phyloP scores from a whole-genome alignment of 805 yeast species.

The Grigorovia humatica region DNA sequence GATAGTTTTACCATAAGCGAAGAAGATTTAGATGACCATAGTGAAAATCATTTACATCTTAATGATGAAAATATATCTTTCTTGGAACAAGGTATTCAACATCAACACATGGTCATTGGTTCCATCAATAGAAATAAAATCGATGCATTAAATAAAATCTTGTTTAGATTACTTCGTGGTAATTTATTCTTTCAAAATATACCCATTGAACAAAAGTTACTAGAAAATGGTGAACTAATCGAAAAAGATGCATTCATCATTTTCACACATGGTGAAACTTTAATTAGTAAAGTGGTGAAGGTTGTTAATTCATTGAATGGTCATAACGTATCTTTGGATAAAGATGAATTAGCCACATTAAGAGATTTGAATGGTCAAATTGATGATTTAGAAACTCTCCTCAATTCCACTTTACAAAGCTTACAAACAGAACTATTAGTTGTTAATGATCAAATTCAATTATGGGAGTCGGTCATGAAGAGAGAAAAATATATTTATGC shows the following conservation, averaged over 20 bases:
- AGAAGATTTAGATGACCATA: conserved; percentile 11
- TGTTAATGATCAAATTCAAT: conserved; percentile 61
- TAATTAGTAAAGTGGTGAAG: conserved; percentile 61
- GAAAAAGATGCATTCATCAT: conserved; percentile 78
- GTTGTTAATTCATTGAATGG: conserved; percentile 90
- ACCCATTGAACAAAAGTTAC: conserved; percentile 60
- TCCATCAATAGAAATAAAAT: conserved; percentile 67
- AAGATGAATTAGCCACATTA: conserved; percentile 32
- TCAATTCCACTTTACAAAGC: conserved; percentile 56
- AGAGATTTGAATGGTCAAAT: conserved; percentile 37
- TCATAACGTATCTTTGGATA: conserved; percentile 38
- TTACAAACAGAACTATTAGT: conserved; percentile 68
- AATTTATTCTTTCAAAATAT: conserved; percentile 69
- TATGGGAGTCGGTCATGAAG: conserved; percentile 59
- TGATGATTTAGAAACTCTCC: conserved; percentile 48
- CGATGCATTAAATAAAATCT: conserved; percentile 62
- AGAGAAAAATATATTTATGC: conserved; percentile 79
- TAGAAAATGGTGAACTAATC: conserved; percentile 45
- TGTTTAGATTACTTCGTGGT: conserved; percentile 92
- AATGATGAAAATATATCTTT: conserved; percentile 1
- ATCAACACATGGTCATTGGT: conserved; percentile 45
- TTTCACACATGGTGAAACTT: conserved; percentile 79
- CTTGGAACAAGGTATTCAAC: conserved; percentile 15
- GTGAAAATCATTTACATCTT: conserved; percentile 5
- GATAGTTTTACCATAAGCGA: conserved; percentile 8